Evolutionary conservation across 257 asterid genomes (phyloP).

Genomic region (Ballota nigra): DNA sequence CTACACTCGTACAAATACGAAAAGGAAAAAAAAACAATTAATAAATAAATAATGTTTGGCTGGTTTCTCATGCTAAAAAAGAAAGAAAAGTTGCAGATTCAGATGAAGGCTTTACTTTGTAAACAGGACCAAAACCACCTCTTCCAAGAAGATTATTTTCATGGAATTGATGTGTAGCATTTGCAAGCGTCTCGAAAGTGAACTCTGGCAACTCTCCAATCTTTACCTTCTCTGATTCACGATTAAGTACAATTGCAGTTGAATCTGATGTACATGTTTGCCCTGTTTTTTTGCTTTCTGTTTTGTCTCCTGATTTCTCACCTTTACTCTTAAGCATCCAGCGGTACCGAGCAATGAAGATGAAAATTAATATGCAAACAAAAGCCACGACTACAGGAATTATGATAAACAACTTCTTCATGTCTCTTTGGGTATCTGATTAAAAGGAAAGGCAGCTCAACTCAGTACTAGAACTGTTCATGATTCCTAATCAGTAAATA

Average conservation of each 20-base stretch:
- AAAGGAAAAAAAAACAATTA: too few relatives aligned
- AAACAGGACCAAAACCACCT: too few relatives aligned
- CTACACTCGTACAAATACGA: neutral
- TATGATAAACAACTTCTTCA: neutral
- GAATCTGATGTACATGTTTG: neutral
- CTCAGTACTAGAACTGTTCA: neutral
- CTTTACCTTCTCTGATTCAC: too few relatives aligned
- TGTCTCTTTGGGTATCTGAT: neutral
- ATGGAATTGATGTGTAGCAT: too few relatives aligned
- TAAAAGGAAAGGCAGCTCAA: neutral
- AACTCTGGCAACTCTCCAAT: too few relatives aligned
- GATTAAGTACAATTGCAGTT: neutral
- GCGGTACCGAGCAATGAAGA: neutral
- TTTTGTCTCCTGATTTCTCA: neutral
- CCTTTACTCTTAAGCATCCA: slow-evolving; percentile 22
- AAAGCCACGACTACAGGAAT: neutral
- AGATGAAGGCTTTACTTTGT: too few relatives aligned
- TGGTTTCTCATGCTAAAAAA: neutral
- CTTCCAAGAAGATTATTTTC: too few relatives aligned
- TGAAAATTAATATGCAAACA: neutral
- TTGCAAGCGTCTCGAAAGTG: too few relatives aligned
- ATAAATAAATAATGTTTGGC: neutral
- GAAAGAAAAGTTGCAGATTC: neutral
- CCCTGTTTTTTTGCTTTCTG: neutral
- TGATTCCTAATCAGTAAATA: neutral